Evolutionary conservation across 2,329 filamentous ascomycete species (phyloP).

Genomic region (Juglanconis oblonga): DNA sequence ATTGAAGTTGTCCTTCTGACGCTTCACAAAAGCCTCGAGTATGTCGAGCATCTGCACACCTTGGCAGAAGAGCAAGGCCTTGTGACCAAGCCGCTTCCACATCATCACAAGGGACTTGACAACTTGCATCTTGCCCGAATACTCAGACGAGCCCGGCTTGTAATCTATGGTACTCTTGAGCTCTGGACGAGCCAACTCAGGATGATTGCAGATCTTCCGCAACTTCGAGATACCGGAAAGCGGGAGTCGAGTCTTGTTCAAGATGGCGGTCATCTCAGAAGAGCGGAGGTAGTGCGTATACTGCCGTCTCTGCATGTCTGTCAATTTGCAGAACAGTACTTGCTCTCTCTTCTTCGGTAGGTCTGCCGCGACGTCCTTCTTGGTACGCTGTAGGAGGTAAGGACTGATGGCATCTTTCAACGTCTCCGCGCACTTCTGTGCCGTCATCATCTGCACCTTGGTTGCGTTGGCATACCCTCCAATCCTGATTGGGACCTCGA

Average conservation of each 20-base stretch:
- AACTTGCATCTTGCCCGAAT: slow-evolving; percentile 95
- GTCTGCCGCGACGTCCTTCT: slow-evolving; percentile 90
- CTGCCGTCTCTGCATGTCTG: slow-evolving; percentile 70
- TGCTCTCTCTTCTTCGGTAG: slow-evolving; percentile 94
- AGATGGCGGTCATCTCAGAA: slow-evolving; percentile 80
- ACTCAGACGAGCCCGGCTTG: slow-evolving; percentile 71
- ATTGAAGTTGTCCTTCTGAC: slow-evolving; percentile 60
- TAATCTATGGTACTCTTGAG: slow-evolving; percentile 59
- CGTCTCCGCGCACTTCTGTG: slow-evolving; percentile 89
- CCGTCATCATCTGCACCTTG: slow-evolving; percentile 90
- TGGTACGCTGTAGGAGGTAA: slow-evolving; percentile 88
- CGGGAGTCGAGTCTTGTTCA: slow-evolving; percentile 71
- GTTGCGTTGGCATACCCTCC: slow-evolving; percentile 95
- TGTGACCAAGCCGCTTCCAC: slow-evolving; percentile 89
- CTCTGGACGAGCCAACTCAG: slow-evolving; percentile 72
- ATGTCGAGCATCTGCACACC: slow-evolving; percentile 95
- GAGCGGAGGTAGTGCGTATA: slow-evolving; percentile 82
- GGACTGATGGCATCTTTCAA: slow-evolving; percentile 91
- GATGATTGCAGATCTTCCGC: slow-evolving; percentile 96
- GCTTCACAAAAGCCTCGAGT: slow-evolving; percentile 73
- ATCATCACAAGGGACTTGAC: slow-evolving; percentile 82
- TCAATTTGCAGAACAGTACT: slow-evolving; percentile 93
- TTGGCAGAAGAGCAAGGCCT: slow-evolving; percentile 89
- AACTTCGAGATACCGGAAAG: slow-evolving; percentile 88
- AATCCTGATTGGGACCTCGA: slow-evolving; percentile 89